phyloP scores from a whole-genome alignment of 1,284 basidiomycete species.

The Cryptococcus maquisensis region DNA sequence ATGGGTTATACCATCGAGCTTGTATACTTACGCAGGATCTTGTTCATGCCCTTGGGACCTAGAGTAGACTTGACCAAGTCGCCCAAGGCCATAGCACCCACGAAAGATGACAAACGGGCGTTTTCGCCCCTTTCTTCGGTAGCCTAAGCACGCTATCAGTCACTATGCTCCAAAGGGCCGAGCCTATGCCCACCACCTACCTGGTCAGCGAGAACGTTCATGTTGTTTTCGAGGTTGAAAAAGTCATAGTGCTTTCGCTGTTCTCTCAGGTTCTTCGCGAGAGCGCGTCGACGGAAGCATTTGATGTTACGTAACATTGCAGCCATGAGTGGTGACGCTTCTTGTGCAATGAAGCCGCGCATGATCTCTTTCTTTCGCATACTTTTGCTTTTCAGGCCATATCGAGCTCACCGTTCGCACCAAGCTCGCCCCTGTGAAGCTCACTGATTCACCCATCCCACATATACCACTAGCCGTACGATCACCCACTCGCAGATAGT shows the following conservation, averaged over 20 bases:
- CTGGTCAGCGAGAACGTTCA: constrained; percentile 51
- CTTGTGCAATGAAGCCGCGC: background rate
- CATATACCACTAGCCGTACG: background rate
- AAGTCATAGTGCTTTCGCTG: too few species aligned
- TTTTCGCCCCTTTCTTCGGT: constrained; percentile 98
- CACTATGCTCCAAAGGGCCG: background rate
- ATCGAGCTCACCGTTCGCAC: too few species aligned
- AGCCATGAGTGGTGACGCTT: too few species aligned
- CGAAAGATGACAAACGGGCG: constrained; percentile 95
- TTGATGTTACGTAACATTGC: background rate
- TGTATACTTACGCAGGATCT: constrained; percentile 47
- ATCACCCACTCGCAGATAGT: background rate
- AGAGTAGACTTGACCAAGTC: constrained; percentile 98
- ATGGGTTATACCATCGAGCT: constrained; percentile 7
- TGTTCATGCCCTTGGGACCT: constrained; percentile 76
- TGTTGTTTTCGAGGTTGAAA: constrained; percentile 15
- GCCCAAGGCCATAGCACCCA: constrained; percentile 92
- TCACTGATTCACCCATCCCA: too few species aligned
- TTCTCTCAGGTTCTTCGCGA: background rate
- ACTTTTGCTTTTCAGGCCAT: background rate
- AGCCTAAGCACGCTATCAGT: constrained; percentile 56
- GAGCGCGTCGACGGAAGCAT: background rate
- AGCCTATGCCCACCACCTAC: constrained; percentile 23
- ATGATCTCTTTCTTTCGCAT: background rate
- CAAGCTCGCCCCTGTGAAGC: too few species aligned